These are phyloP conservation scores for Penicillium silybi DNA, from an alignment of 495 filamentous ascomycete genomes.

Conservation along the genomic window DNA sequence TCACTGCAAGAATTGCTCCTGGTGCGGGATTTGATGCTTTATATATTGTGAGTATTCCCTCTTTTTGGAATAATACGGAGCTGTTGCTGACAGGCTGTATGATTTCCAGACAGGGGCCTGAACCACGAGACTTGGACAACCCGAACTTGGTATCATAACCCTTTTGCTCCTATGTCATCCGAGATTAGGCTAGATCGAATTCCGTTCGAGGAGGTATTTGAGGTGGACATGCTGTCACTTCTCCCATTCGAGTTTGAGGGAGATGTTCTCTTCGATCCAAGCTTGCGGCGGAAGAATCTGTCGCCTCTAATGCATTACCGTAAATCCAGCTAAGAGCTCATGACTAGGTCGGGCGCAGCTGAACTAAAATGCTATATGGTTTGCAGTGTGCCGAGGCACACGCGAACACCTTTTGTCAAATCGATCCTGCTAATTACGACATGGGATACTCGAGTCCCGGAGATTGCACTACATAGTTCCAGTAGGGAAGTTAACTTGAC, in stretches of 20 bases:
- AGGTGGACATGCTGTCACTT: neutral
- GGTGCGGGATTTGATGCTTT: conserved; percentile 49
- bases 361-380: neutral
- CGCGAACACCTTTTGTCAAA: neutral
- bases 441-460: neutral
- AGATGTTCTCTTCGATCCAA: neutral
- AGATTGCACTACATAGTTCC: neutral
- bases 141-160: too few species aligned
- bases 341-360: too few species aligned
- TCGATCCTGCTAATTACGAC: neutral
- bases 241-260: neutral
- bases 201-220: neutral
- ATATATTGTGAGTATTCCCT: conserved; percentile 42
- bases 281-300: neutral
- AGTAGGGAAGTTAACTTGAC: neutral
- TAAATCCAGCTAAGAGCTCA: neutral
- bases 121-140: conserved; percentile 45
- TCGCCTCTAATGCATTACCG: neutral
- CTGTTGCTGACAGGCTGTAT: neutral
- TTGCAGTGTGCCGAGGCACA: neutral
- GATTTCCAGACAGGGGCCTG: conserved; percentile 50
- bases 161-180: neutral
- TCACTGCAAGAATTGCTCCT: conserved; percentile 56
- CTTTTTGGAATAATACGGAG: too few species aligned
- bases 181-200: neutral